Conservation (phyloP, 257 asterid species). For the Solanum ossicruentum region DNA sequence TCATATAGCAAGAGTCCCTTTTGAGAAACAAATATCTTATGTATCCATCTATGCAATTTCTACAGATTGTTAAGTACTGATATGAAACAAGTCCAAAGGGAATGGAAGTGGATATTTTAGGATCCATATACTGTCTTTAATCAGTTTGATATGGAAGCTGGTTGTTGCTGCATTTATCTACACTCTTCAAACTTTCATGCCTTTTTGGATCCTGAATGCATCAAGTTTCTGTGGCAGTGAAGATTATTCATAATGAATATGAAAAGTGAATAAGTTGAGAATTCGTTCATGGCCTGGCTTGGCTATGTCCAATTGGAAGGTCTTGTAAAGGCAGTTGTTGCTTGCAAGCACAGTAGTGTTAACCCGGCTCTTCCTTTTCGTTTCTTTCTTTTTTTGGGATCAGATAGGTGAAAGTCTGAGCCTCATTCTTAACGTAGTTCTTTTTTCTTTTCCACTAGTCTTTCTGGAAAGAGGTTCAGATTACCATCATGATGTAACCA, state of each 20-base stretch:
- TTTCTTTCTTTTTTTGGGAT: neutral
- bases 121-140: neutral
- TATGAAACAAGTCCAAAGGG: neutral
- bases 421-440: neutral
- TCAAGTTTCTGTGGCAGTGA: neutral
- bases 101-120: neutral
- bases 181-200: neutral
- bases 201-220: neutral
- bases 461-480: neutral
- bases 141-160: neutral
- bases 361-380: neutral
- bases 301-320: neutral
- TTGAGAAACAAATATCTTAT: neutral
- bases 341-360: neutral
- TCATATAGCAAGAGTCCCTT: neutral
- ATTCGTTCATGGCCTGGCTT: neutral
- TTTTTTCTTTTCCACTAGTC: neutral
- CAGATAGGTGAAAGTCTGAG: neutral
- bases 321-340: neutral
- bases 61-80: neutral
- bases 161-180: neutral
- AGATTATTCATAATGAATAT: neutral
- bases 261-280: neutral
- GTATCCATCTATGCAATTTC: neutral
- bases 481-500: neutral